These are phyloP conservation scores for Backusella mclennaniae DNA, from an alignment of 192 early-diverging fungal genomes.

Conservation along the genomic window DNA sequence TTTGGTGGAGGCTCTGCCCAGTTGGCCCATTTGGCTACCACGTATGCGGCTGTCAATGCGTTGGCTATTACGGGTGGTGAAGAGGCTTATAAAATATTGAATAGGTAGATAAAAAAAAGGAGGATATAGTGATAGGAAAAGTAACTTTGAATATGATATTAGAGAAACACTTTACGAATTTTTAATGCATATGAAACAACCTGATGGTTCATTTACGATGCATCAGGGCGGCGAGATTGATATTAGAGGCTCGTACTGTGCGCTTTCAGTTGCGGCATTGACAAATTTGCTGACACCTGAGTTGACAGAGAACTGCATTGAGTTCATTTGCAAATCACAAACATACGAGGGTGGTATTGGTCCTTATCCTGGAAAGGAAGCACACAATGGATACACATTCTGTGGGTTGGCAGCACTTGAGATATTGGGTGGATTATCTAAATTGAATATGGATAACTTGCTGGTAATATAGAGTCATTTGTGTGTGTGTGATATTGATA, in stretches of 20 bases:
- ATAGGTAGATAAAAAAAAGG: constrained; percentile 38
- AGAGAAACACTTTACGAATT: constrained; percentile 67
- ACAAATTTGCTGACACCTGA: constrained; percentile 85
- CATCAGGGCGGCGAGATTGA: constrained; percentile 93
- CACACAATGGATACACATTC: constrained; percentile 95
- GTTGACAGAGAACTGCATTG: constrained; percentile 57
- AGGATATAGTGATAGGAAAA: neutral
- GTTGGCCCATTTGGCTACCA: constrained; percentile 83
- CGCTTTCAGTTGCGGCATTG: constrained; percentile 70
- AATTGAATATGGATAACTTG: constrained; percentile 62
- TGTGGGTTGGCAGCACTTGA: constrained; percentile 89
- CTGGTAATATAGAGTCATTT: constrained; percentile 35
- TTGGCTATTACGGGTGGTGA: constrained; percentile 77
- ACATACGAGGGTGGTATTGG: constrained; percentile 95
- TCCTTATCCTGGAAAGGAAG: constrained; percentile 78
- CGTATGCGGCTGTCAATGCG: constrained; percentile 85
- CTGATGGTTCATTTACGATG: constrained; percentile 89
- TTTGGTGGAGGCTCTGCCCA: constrained; percentile 88
- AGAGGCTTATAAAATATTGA: constrained; percentile 64
- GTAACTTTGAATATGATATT: neutral
- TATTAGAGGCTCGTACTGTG: constrained; percentile 90
- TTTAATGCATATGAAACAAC: constrained; percentile 77
- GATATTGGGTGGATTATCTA: constrained; percentile 63
- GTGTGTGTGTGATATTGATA: neutral
- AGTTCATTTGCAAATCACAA: constrained; percentile 81